Evolutionary conservation across 208 protist genomes (phyloP).

Genomic region (Leishmania arabica): DNA sequence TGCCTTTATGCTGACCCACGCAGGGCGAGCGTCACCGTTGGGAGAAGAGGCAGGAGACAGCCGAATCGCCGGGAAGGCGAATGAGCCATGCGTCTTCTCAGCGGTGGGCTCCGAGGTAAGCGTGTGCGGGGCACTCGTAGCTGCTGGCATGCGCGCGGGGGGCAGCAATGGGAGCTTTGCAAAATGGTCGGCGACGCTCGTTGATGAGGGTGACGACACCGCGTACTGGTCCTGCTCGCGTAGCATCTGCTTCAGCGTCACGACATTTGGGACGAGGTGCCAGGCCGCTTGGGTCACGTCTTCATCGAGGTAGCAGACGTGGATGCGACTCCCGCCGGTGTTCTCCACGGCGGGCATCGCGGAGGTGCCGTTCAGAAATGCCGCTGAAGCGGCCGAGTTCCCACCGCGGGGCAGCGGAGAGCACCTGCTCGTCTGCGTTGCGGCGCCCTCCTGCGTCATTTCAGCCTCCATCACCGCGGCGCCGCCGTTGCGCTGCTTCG

Average conservation of each 20-base stretch:
- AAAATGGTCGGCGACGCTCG: conserved; percentile 11
- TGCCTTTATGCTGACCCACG: conserved; percentile 45
- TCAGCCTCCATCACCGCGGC: background rate
- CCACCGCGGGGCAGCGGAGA: background rate
- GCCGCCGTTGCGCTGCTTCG: background rate
- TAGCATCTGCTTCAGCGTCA: conserved; percentile 18
- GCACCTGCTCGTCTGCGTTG: background rate
- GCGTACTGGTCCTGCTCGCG: conserved; percentile 2
- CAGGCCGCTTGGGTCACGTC: conserved; percentile 7
- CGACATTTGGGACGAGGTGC: conserved; percentile 14
- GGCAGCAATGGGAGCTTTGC: background rate
- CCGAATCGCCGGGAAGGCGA: conserved; percentile 4
- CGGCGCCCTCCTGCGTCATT: background rate
- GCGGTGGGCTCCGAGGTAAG: background rate
- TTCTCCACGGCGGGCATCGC: background rate
- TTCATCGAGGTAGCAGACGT: conserved; percentile 28
- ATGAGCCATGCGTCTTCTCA: background rate
- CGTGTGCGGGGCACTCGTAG: background rate
- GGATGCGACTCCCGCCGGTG: conserved; percentile 14
- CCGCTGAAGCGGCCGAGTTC: background rate
- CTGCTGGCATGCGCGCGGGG: background rate
- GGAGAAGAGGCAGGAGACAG: conserved; percentile 7
- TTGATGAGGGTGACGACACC: background rate
- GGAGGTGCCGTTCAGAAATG: background rate
- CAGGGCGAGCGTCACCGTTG: conserved; percentile 9